These are phyloP conservation scores for Penicillium ochrochloron DNA, from an alignment of 495 filamentous ascomycete genomes.

Conservation along the genomic window DNA sequence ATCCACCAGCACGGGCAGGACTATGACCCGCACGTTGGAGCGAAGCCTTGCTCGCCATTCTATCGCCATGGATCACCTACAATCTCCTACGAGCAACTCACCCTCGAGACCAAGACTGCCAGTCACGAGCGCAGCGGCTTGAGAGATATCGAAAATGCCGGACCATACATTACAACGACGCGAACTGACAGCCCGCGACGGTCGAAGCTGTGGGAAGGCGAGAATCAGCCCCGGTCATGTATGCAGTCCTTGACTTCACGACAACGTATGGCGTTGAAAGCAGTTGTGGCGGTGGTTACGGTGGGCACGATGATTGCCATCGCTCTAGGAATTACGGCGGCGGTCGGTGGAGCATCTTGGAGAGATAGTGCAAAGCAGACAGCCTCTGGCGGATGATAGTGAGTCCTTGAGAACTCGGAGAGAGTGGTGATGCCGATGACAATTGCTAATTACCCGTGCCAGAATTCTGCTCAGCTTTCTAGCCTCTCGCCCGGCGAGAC, in stretches of 20 bases:
- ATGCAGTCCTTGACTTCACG: slow-evolving; percentile 48
- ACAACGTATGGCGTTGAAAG: slow-evolving; percentile 57
- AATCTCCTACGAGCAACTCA: slow-evolving; percentile 51
- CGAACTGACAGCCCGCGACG: slow-evolving; percentile 31
- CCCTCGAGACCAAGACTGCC: slow-evolving; percentile 41
- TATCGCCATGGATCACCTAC: slow-evolving; percentile 58
- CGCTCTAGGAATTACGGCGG: slow-evolving; percentile 64
- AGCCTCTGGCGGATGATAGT: slow-evolving; percentile 23
- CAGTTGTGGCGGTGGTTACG: slow-evolving; percentile 58
- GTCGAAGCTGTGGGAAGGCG: slow-evolving; percentile 49
- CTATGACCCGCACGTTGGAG: slow-evolving; percentile 48
- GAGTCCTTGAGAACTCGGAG: neutral
- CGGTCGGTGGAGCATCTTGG: slow-evolving; percentile 65
- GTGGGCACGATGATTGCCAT: slow-evolving; percentile 65
- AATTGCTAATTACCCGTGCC: neutral
- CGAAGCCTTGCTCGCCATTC: slow-evolving; percentile 63
- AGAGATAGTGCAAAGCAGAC: slow-evolving; percentile 39
- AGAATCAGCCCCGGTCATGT: slow-evolving; percentile 40
- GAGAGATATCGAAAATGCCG: slow-evolving; percentile 38
- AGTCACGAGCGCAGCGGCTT: slow-evolving; percentile 26
- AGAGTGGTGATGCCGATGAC: neutral
- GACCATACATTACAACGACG: slow-evolving; percentile 19
- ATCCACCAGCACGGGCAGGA: slow-evolving; percentile 29
- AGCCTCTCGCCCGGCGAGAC: neutral
- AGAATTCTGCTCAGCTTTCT: neutral